A percentile compares a stretch with the other conserved stretches of the same genome.
Conservation (phyloP, 2,329 filamentous ascomycete species). For the Alternaria brassicae region DNA sequence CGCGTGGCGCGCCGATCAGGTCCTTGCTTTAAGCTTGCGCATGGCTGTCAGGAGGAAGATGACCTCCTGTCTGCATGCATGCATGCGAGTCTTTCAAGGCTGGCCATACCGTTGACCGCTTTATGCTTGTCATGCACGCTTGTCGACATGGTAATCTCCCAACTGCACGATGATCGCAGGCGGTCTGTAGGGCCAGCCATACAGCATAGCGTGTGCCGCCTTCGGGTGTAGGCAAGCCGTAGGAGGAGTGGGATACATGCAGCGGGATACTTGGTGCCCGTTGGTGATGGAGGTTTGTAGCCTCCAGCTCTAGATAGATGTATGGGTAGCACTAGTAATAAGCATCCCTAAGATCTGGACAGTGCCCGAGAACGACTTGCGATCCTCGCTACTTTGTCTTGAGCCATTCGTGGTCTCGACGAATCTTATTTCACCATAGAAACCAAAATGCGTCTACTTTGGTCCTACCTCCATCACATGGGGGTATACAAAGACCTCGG, state of each 20-base stretch:
- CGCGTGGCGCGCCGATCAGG: slow-evolving; percentile 22
- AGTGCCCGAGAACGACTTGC: not conserved
- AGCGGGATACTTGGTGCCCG: not conserved
- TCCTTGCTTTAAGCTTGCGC: not conserved
- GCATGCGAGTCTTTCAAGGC: not conserved
- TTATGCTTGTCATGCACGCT: not conserved
- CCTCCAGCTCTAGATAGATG: not conserved
- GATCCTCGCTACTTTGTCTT: no score
- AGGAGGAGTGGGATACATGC: not conserved
- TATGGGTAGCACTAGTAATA: not conserved
- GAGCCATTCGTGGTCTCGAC: not conserved
- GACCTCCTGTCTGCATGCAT: not conserved
- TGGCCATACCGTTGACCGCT: slow-evolving; percentile 1
- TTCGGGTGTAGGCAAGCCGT: not conserved
- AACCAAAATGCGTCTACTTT: not conserved
- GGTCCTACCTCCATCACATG: no score
- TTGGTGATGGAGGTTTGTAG: not conserved
- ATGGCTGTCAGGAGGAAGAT: not conserved
- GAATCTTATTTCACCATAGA: not conserved
- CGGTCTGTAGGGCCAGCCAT: not conserved
- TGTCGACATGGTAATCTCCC: not conserved
- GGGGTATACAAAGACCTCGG: no score
- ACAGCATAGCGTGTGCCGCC: not conserved
- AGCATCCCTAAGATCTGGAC: not conserved
- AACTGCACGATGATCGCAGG: not conserved